A percentile compares a stretch with the other conserved stretches of the same genome.
Conservation (phyloP, 768 basidiomycete species). For the Lactarius psammicola region DNA sequence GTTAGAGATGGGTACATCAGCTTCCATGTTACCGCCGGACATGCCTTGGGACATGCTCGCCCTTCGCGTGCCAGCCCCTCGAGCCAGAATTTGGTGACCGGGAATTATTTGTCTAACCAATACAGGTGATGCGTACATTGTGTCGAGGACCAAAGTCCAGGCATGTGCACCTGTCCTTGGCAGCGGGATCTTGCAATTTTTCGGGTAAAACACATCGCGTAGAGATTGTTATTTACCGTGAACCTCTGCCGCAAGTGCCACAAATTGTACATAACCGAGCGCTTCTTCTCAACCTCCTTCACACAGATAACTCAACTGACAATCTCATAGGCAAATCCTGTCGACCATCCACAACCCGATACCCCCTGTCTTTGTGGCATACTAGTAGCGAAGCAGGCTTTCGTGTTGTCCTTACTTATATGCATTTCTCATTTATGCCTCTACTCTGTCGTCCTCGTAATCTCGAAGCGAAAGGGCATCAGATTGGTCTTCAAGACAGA, state of each 20-base stretch:
- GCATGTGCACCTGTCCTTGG: conserved; percentile 42
- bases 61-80: conserved; percentile 65
- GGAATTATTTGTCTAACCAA: conserved; percentile 97
- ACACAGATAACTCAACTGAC: conserved; percentile 2
- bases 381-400: conserved; percentile 90
- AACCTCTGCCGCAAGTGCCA: neutral
- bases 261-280: no score
- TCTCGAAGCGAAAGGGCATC: conserved; percentile 96
- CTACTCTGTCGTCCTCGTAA: conserved; percentile 92
- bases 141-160: conserved; percentile 90
- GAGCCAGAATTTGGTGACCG: conserved; percentile 93
- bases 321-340: conserved; percentile 75
- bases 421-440: conserved; percentile 92
- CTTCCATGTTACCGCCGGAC: neutral
- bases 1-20: conserved; percentile 87
- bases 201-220: no score
- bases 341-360: conserved; percentile 88
- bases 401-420: conserved; percentile 97
- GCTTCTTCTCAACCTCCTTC: no score
- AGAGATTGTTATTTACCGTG: neutral
- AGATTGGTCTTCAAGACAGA: conserved; percentile 99
- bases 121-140: conserved; percentile 85
- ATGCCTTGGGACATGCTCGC: no score
- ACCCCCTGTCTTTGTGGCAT: conserved; percentile 84
- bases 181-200: neutral